Base-by-base conservation (phyloP, 2,329 filamentous ascomycete species). In the Cladorrhinum sp. region DNA sequence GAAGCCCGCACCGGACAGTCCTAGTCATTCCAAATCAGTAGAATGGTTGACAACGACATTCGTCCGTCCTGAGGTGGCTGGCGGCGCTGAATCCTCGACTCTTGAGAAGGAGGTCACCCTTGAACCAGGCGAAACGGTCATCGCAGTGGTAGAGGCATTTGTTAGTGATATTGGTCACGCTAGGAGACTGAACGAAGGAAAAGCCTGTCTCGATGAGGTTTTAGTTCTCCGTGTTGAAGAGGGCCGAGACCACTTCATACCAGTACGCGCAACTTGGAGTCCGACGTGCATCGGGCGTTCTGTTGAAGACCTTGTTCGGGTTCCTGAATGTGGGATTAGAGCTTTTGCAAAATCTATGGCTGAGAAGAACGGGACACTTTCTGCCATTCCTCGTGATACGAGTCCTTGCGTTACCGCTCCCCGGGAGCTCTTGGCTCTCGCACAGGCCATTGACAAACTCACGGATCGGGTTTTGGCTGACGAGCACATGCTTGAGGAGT, bases 161-260 rank as follows among this genome's bases (percentile, higher is more conserved):
- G 81, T 98, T 9, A 81, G 82, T 2, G 82, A 86, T 50, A 74
- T 91, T 3, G 73, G 81, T 0, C 81, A 89, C 18, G 85, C 91
- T 0, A 85, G 84, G 18, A 77, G 81, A 1, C 80, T 99, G 38
- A 98, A 98, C 66, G 81, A 88, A 57, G 85, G 84, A 16, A 78
- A 80, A 1, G 72, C 79, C 3, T 78, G 77, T 7, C 77, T 99
- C 0, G 93, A 98, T 64, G 92, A 98, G 65, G 87, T 99, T 2
- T 79, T 99, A 7, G 88, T 99, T 1, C 80, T 99, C 8, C 87
- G 92, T 0, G 90, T 99, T 4, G 82, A 86, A 10, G 85, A 89
- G 56, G 96, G 96, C 0, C 84, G 92, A 52, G 95, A 99, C 68
- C 90, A 98, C 71, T 99, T 99, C 71, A 85, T 99, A 41, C 89